Evolutionary conservation across 2,329 filamentous ascomycete genomes (phyloP), one percentile per base, ranked within the genome.

Genomic region (Uncinocarpus reesii): DNA sequence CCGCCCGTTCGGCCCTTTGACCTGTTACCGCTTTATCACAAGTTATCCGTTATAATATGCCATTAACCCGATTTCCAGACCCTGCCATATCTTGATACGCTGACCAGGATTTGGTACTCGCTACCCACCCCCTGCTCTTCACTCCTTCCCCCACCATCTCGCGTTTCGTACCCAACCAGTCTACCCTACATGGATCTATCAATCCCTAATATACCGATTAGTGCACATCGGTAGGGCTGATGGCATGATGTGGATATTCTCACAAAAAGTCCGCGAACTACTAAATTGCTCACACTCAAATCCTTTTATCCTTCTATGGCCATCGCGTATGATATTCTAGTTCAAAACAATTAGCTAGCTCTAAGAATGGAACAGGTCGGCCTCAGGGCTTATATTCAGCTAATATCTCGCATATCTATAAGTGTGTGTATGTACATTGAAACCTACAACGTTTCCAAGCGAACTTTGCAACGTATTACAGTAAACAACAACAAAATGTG

Each of bases 301-400:
- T 34, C 20, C 44, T 47, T 37, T 29, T 40, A 31, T 18, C 20
- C 8, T 29, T 46, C 36, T 40, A 40, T 15, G 45, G 45, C 36
- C 26, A 29, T 47, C 20, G 24, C 45, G 20, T 34, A 41, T 47
- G 35, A 41, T 47, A 47, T 41, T 41, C 18, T 41, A 41, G 37
- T 41, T 28, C n/a, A n/a, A 41, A 31, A 36, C 36, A 41, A 32
- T 47, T 47, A 38, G 34, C 32, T 47, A 47, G 36, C 45, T 47
- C 26, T 41, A 47, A 47, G 36, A 47, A 47, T 47, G 45, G 37
- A 47, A 47, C 20, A 26, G 20, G 16, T 47, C 35, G 26, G 45
- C 45, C 45, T 47, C 45, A 20, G 45, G 45, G 45, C 45, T 41
- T 42, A n/a, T n/a, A n/a, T n/a, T n/a, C n/a, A n/a, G n/a, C n/a